Evolutionary conservation across 257 asterid species (phyloP).

Genomic region (Nicotiana tabacum): DNA sequence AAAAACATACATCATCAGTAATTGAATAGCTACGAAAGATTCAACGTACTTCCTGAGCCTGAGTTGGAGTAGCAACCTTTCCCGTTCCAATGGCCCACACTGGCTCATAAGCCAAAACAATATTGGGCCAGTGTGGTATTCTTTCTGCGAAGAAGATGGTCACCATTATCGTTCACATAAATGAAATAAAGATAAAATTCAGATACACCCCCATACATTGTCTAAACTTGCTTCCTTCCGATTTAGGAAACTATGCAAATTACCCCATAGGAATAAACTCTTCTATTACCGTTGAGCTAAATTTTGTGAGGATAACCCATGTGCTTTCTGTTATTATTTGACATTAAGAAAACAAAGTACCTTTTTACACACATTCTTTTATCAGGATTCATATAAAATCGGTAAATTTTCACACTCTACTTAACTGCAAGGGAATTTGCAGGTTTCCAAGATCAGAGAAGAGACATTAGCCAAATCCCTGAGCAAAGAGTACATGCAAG

Average conservation of each 20-base stretch:
- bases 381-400: neutral
- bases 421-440: neutral
- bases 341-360: neutral
- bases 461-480: neutral
- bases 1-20: neutral
- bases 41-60: slow-evolving; percentile 42
- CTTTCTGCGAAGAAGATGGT: slow-evolving; percentile 24
- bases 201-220: neutral
- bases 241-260: neutral
- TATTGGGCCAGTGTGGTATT: slow-evolving; percentile 29
- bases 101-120: slow-evolving; percentile 46
- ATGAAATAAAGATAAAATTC: neutral
- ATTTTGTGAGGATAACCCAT: neutral
- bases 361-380: neutral
- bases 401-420: neutral
- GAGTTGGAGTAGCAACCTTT: slow-evolving; percentile 48
- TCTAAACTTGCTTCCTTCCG: neutral
- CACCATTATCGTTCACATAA: neutral
- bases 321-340: neutral
- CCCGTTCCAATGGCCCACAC: slow-evolving; percentile 53
- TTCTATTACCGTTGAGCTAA: neutral
- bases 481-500: neutral
- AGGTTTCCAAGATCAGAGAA: neutral
- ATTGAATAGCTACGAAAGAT: neutral
- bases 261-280: neutral